Base-by-base conservation (phyloP, 2,329 filamentous ascomycete genomes). In the Botrytis fabae region DNA sequence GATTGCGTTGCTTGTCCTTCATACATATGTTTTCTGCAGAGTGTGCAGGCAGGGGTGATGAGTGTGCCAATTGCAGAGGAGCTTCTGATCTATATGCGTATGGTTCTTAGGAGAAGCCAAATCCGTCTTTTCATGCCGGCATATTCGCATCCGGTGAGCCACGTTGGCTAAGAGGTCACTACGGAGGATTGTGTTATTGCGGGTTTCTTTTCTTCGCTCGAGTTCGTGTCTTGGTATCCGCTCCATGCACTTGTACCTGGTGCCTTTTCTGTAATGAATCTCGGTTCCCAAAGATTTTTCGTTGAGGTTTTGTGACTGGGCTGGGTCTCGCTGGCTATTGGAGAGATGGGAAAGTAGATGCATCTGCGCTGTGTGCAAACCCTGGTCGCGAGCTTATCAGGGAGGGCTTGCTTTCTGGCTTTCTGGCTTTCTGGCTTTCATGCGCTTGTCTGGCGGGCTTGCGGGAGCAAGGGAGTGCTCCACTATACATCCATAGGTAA, bases 1-100 rank as follows among this genome's bases (percentile, higher is more conserved):
- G 35, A 68, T 68, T 54, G 48, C 25, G 48, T 68, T n/a, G 38
- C 64, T 54, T 54, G 64, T 57, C 48, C 46, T 68, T 51, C 48
- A 32, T 38, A n/a, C 14, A n/a, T 4, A 20, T 54, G 0, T 6
- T 32, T 42, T 9, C 35, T 32, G 38, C 8, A 38, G 32, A 28
- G 38, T 42, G 16, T 32, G 38, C n/a, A n/a, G n/a, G 4, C 25
- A 54, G 25, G 25, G 4, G n/a, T 57, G 35, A 10, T 68, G 16
- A 42, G 35, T 40, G 35, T 28, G 16, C 48, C 65, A 68, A 28
- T 54, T 2, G 32, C 22, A 57, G n/a, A 10, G n/a, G n/a, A 38
- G 12, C 48, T 25, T 22, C 18, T 57, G 64, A 68, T 68, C 65
- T n/a, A 68, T 57, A 25, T 54, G 35, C 14, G 40, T 5, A 22